Percentiles rank a stretch among this genome's conserved stretches.
These are phyloP conservation scores for Ophidiomyces ophidiicola DNA, from an alignment of 2,329 filamentous ascomycete genomes.

Conservation along the genomic window DNA sequence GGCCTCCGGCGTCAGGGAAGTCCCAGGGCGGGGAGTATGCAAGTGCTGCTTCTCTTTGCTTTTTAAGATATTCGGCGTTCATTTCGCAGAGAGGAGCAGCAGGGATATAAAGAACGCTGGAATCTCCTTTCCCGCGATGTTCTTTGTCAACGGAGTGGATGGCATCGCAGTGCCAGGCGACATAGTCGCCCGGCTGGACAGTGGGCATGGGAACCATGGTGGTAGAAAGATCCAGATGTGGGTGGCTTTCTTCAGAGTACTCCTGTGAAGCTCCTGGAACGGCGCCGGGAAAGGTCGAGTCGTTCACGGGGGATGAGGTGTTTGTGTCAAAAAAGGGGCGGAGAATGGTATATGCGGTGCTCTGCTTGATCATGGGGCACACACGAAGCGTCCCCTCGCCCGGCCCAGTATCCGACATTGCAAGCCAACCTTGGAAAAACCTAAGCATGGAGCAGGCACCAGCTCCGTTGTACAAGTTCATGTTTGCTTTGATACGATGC, in stretches of 20 bases:
- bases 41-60: constrained; percentile 60
- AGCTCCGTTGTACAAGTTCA: constrained; percentile 66
- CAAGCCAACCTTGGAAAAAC: constrained; percentile 81
- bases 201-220: constrained; percentile 61
- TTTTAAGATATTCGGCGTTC: constrained; percentile 58
- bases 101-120: constrained; percentile 80
- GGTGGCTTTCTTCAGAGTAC: constrained; percentile 42
- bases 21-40: constrained; percentile 56
- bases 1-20: constrained; percentile 48
- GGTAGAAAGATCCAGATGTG: constrained; percentile 53
- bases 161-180: constrained; percentile 65
- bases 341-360: constrained; percentile 69
- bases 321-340: constrained; percentile 65
- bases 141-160: constrained; percentile 75
- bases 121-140: constrained; percentile 60
- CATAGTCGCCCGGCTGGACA: constrained; percentile 61
- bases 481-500: constrained; percentile 54
- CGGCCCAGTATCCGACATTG: constrained; percentile 60
- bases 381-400: constrained; percentile 70
- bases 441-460: constrained; percentile 77
- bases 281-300: constrained; percentile 56
- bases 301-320: constrained; percentile 15
- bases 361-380: constrained; percentile 62
- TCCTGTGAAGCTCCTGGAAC: constrained; percentile 58
- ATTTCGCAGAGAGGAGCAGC: constrained; percentile 65